Evolutionary conservation across 2,329 filamentous ascomycete species (phyloP).

Genomic region (Penicillium concentricum): DNA sequence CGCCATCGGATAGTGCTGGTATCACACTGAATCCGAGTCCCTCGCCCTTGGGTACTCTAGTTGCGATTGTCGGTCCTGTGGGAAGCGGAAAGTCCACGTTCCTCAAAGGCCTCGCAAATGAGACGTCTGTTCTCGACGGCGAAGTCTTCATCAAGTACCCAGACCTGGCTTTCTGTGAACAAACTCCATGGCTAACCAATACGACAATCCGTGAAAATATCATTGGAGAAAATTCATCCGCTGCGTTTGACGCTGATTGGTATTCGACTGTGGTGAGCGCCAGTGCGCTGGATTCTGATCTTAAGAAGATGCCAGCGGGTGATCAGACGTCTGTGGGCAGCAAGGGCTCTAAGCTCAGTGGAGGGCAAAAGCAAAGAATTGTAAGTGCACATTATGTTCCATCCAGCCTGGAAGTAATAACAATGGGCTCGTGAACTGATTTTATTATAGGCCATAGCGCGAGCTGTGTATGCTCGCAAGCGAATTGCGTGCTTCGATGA

Average conservation of each 20-base stretch:
- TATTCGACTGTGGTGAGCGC: conserved; percentile 15
- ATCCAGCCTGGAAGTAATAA: not conserved
- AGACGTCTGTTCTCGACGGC: conserved; percentile 21
- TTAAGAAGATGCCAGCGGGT: conserved; percentile 26
- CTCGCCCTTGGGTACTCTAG: conserved; percentile 30
- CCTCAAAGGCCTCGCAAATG: conserved; percentile 34
- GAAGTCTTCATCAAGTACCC: conserved; percentile 13
- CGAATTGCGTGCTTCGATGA: conserved; percentile 46
- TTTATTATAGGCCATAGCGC: conserved; percentile 34
- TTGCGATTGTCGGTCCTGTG: conserved; percentile 47
- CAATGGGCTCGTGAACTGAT: not conserved
- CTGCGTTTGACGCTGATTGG: conserved; percentile 16
- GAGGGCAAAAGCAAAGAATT: conserved; percentile 48
- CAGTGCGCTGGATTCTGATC: conserved; percentile 29
- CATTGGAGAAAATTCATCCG: conserved; percentile 16
- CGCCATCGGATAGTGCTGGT: not conserved
- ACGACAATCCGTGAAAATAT: conserved; percentile 32
- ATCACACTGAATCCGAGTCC: not conserved
- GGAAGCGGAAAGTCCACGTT: conserved; percentile 51
- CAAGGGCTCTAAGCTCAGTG: conserved; percentile 46
- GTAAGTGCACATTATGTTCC: conserved; percentile 4
- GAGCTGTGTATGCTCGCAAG: conserved; percentile 44
- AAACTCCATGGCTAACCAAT: conserved; percentile 30
- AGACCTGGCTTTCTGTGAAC: conserved; percentile 28
- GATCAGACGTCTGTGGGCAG: conserved; percentile 43